Base-by-base conservation (phyloP, 805 yeast species). In the Myxozyma geophila region DNA sequence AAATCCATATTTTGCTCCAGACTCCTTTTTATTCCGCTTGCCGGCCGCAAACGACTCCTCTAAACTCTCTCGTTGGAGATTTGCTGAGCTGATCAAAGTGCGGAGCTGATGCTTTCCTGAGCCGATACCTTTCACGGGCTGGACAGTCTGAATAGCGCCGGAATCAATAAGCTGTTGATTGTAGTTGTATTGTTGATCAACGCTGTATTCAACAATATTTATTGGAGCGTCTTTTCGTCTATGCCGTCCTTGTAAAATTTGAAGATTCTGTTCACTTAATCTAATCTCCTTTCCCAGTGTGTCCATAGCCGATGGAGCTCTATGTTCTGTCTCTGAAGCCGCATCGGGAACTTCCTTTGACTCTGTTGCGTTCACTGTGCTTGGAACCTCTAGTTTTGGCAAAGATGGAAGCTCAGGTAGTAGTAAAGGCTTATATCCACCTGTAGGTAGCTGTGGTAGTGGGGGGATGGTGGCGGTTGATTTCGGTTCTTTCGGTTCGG, bases 181-280 rank as follows among this genome's bases (percentile, higher is more conserved):
- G 35, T 71, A 63, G 12, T 69, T 57, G 60, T 81, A 81, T 62
- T 79, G 80, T 12, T 76, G 72, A 54, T 72, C 74, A 68, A 81
- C 74, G 59, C 74, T 71, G 63, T 79, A 73, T 21, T 80, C 81
- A 9, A 75, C 72, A 12, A 78, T 67, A 15, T 74, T 63, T 12
- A 75, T 59, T 21, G 58, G 58, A 19, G 46, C 64, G 17, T 39
- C 51, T 21, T 58, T 58, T 10, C 28, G 23, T 12, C 67, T 33
- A 43, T 57, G 60, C 4, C 70, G 56, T 35, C 70, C 70, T 39
- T 62, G 62, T 17, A 67, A 49, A 10, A 64, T 54, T 44, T 60
- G 64, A 15, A 60, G 52, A 19, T 19, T 51, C 19, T 52, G 28
- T 12, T 63, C 67, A 39, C 54, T 54, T 17, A 63, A n/a, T 2